Evolutionary conservation across 805 yeast genomes (phyloP).

Genomic region (Suhomyces prunicola): DNA sequence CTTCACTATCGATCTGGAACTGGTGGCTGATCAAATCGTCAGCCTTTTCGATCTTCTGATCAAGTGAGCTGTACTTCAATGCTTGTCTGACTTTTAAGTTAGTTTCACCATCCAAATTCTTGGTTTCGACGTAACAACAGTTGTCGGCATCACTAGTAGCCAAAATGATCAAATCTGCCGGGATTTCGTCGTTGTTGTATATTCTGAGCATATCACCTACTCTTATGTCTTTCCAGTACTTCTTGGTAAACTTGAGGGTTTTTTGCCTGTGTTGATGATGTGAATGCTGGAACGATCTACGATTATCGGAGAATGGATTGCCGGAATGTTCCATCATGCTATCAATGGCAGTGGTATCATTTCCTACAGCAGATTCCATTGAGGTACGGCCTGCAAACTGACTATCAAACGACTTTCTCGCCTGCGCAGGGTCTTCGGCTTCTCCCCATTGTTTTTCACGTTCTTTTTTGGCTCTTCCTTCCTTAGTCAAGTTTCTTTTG

Average conservation of each 20-base stretch:
- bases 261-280: constrained; percentile 13
- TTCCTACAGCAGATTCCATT: constrained; percentile 1
- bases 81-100: constrained; percentile 76
- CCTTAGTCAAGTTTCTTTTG: constrained; percentile 30
- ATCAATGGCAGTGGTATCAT: constrained; percentile 2
- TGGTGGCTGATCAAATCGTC: constrained; percentile 39
- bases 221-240: constrained; percentile 65
- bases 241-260: constrained; percentile 29
- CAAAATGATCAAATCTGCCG: constrained; percentile 69
- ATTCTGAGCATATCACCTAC: constrained; percentile 74
- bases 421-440: constrained; percentile 4
- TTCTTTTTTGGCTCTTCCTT: constrained; percentile 31
- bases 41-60: constrained; percentile 39
- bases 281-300: constrained; percentile 17
- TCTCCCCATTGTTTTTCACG: constrained; percentile 5
- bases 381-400: constrained; percentile 8
- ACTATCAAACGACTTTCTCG: constrained; percentile 28
- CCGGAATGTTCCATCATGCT: not conserved
- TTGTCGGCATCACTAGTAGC: constrained; percentile 70
- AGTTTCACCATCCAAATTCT: constrained; percentile 74
- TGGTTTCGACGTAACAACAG: constrained; percentile 67
- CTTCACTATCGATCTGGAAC: constrained; percentile 77
- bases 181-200: constrained; percentile 69
- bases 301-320: constrained; percentile 4
- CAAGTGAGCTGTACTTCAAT: constrained; percentile 54